Evolutionary conservation across 257 asterid species (phyloP).

Genomic region (Parsonsia alboflavescens): DNA sequence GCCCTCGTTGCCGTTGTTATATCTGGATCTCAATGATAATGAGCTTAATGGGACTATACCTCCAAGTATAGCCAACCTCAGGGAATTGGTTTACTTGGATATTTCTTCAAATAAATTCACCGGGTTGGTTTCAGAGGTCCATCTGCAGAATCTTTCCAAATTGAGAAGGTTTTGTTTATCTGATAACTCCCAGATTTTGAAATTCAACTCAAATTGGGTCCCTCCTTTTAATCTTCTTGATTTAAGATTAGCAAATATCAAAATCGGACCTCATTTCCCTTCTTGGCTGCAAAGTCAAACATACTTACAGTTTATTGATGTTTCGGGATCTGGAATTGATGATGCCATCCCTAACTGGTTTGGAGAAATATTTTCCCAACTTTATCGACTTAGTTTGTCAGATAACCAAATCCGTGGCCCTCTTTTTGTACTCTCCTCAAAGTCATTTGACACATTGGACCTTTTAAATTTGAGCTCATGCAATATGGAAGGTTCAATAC

Average conservation of each 20-base stretch:
- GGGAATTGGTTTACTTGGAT: conserved; percentile 2
- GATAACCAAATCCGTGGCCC: conserved; percentile 33
- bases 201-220: conserved; percentile 17
- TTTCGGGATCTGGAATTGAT: conserved; percentile 20
- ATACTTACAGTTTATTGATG: conserved; percentile 10
- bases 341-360: conserved; percentile 32
- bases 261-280: conserved; percentile 30
- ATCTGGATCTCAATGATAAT: conserved; percentile 1
- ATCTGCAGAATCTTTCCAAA: conserved; percentile 16
- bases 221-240: conserved; percentile 23
- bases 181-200: conserved; percentile 14
- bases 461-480: conserved; percentile 7
- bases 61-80: conserved; percentile 16
- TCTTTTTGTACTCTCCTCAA: not conserved
- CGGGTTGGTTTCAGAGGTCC: conserved; percentile 20
- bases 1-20: conserved; percentile 1
- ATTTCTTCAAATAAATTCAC: conserved; percentile 18
- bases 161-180: conserved; percentile 14
- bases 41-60: conserved; percentile 2
- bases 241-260: conserved; percentile 14
- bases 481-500: too few relatives aligned
- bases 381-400: conserved; percentile 23
- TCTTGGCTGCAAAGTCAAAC: conserved; percentile 27
- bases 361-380: not conserved
- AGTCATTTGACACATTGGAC: not conserved